Evolutionary conservation across 2,329 filamentous ascomycete genomes (phyloP), one percentile per base, ranked within the genome.

Genomic region (Xylariaceae sp.): DNA sequence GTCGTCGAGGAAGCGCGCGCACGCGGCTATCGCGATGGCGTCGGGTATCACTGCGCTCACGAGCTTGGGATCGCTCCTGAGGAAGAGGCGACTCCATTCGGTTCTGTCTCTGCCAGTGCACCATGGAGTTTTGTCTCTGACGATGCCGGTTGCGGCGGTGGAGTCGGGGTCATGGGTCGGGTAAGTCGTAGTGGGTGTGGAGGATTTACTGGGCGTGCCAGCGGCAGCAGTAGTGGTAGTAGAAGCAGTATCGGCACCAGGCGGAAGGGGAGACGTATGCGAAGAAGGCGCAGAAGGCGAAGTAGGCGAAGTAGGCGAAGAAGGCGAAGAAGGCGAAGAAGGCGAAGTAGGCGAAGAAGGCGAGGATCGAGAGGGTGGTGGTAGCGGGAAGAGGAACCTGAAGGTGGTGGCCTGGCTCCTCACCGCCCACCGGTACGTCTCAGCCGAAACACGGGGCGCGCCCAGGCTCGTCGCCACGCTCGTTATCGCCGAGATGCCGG

Each of bases 1-100:
- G 44, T 94, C 88, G 49, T 96, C 85, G 8, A 86, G 82, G 46
- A 96, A 81, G 16, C 77, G 70, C 54, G 83, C 79, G 38, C 83
- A 85, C 3, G 81, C 88, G 63, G 81, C 76, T 14, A 85, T 87
- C 0, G 90, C 89, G 54, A 92, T 85, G 3, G 78, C 80, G 53
- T 94, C 87, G 2, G 70, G 71, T 7, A 92, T 68, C 0, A 88
- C 82, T 3, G 76, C 64, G 46, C 73, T 80, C 26, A 69, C 67
- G 26, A 74, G 59, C 31, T 62, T 60, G 12, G 63, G 52, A 7
- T 24, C 11, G n/a, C n/a, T n/a, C n/a, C n/a, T n/a, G n/a, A n/a
- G n/a, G n/a, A n/a, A n/a, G n/a, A n/a, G n/a, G n/a, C n/a, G n/a
- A n/a, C n/a, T n/a, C n/a, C n/a, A n/a, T n/a, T n/a, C n/a, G n/a